Conservation (phyloP, 1,284 basidiomycete genomes). For the Ceratobasidium sp. region DNA sequence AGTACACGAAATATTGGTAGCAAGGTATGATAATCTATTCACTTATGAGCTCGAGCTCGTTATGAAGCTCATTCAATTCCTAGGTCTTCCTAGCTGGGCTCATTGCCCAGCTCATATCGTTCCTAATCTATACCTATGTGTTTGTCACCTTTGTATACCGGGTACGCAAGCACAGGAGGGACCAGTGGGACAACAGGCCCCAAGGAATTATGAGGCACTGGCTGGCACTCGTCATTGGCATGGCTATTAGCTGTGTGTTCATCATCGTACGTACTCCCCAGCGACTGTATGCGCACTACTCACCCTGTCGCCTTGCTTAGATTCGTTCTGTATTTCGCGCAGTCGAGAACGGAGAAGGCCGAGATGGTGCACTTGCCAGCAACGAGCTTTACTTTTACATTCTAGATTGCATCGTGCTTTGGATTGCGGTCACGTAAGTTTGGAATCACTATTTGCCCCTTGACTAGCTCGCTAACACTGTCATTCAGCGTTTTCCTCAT, state of each 20-base stretch:
- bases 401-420: conserved; percentile 69
- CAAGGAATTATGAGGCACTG: conserved; percentile 61
- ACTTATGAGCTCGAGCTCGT: neutral
- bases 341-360: conserved; percentile 70
- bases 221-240: conserved; percentile 63
- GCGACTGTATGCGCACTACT: too few relatives aligned
- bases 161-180: conserved; percentile 51
- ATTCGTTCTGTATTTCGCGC: conserved; percentile 73
- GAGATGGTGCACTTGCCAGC: conserved; percentile 63
- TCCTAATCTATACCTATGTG: conserved; percentile 64
- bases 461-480: neutral
- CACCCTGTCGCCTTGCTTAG: conserved; percentile 47
- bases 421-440: conserved; percentile 57
- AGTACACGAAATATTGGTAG: conserved; percentile 45
- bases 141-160: conserved; percentile 66
- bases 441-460: neutral
- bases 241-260: conserved; percentile 66
- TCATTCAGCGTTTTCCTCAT: neutral
- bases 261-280: conserved; percentile 59
- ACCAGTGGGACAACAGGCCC: conserved; percentile 3
- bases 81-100: conserved; percentile 71
- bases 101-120: conserved; percentile 66
- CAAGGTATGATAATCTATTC: conserved; percentile 30
- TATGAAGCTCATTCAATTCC: neutral
- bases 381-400: conserved; percentile 69